Conservation (phyloP, 129 eudicot species). For the Lonicera japonica region DNA sequence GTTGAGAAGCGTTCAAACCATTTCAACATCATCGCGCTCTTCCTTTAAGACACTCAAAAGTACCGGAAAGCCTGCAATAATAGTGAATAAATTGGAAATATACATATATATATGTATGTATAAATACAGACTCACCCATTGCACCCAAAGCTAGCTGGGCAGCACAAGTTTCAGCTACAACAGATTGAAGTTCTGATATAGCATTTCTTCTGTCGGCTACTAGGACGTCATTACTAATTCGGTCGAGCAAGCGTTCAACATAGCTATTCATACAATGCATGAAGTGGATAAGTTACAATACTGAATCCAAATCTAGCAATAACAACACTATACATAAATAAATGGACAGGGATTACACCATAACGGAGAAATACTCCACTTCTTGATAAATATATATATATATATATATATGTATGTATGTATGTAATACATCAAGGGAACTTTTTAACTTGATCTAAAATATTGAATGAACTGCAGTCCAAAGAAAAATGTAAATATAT, state of each 20-base stretch:
- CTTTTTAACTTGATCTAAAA: too few relatives aligned
- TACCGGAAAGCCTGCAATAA: slow-evolving; percentile 77
- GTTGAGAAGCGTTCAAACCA: slow-evolving; percentile 48
- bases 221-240: slow-evolving; percentile 77
- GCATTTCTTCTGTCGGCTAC: slow-evolving; percentile 91
- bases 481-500: background rate
- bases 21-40: slow-evolving; percentile 91
- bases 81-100: slow-evolving; percentile 7
- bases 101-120: slow-evolving; percentile 1
- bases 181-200: slow-evolving; percentile 79
- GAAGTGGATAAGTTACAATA: slow-evolving; percentile 9
- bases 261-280: slow-evolving; percentile 42
- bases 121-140: slow-evolving; percentile 84
- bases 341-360: background rate
- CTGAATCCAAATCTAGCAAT: background rate
- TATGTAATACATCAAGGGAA: background rate
- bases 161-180: slow-evolving; percentile 84
- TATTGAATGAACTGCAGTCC: background rate
- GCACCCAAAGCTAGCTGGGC: slow-evolving; percentile 97
- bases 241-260: slow-evolving; percentile 93
- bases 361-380: background rate
- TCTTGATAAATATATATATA: background rate
- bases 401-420: background rate
- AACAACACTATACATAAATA: background rate
- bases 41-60: slow-evolving; percentile 72